These are phyloP conservation scores for Trypanosoma melophagium DNA, from an alignment of 208 protist species.

Conservation along the genomic window DNA sequence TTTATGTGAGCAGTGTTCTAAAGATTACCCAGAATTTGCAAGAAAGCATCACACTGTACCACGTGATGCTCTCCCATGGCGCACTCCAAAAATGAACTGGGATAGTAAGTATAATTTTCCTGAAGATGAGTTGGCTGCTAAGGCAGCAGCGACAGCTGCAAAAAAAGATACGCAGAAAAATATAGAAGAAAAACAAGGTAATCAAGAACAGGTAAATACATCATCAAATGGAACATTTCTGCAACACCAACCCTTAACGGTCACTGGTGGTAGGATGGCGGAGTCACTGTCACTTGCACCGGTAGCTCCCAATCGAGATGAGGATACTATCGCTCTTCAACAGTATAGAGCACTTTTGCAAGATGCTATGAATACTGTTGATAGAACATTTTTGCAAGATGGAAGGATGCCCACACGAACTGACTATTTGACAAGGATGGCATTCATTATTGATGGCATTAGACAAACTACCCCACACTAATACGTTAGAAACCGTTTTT, in stretches of 20 bases:
- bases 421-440: constrained; percentile 72
- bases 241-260: not conserved
- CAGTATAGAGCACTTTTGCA: constrained; percentile 82
- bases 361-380: constrained; percentile 71
- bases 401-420: constrained; percentile 55
- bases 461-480: constrained; percentile 44
- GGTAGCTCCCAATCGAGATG: constrained; percentile 39
- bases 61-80: constrained; percentile 65
- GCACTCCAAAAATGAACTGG: constrained; percentile 80
- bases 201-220: not conserved
- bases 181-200: not conserved
- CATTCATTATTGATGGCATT: constrained; percentile 68
- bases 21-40: constrained; percentile 58
- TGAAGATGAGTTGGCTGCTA: constrained; percentile 36
- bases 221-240: not conserved
- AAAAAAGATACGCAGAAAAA: not conserved
- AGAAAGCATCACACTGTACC: constrained; percentile 51
- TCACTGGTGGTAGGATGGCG: not conserved
- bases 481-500: not conserved
- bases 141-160: not conserved
- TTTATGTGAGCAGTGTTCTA: constrained; percentile 66
- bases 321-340: constrained; percentile 56
- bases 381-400: constrained; percentile 78
- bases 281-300: constrained; percentile 39
- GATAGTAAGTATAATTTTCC: constrained; percentile 66